phyloP scores from a whole-genome alignment of 768 basidiomycete genomes.

The Pleurotus salmoneostramineus region DNA sequence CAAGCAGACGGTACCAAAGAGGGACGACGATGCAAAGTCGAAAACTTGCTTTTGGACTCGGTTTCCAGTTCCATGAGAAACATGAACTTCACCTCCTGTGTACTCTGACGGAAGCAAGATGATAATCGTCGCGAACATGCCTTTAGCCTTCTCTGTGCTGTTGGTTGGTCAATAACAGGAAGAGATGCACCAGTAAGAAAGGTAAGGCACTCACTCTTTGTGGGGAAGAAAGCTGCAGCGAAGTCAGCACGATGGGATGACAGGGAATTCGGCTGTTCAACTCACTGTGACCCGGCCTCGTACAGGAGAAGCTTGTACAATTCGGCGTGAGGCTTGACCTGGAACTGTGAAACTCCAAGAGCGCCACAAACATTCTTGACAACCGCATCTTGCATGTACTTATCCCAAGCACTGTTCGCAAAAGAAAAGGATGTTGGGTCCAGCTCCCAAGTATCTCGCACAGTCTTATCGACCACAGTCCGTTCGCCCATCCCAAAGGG shows the following conservation, averaged over 20 bases:
- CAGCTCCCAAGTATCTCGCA: constrained; percentile 51
- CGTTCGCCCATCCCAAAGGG: constrained; percentile 41
- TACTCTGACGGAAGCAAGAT: constrained; percentile 43
- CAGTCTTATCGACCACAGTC: constrained; percentile 37
- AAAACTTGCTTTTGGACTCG: constrained; percentile 23
- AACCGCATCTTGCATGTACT: constrained; percentile 25
- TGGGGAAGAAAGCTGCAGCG: constrained; percentile 36
- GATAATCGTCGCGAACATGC: constrained; percentile 50
- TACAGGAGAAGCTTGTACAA: constrained; percentile 46
- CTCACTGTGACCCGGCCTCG: constrained; percentile 46
- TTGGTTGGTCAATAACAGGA: not conserved
- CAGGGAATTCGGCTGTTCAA: constrained; percentile 3
- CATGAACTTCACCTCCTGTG: constrained; percentile 40
- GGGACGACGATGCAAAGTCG: constrained; percentile 28
- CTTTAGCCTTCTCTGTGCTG: constrained; percentile 42
- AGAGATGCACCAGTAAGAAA: not conserved
- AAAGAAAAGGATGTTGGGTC: constrained; percentile 34
- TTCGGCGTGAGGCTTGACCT: constrained; percentile 28
- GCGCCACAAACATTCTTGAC: constrained; percentile 25
- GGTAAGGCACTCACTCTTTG: constrained; percentile 34
- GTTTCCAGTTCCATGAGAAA: constrained; percentile 30
- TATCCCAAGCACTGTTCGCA: constrained; percentile 34
- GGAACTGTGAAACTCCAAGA: constrained; percentile 28
- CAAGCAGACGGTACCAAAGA: constrained; percentile 29
- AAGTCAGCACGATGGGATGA: constrained; percentile 1